Percentiles rank a stretch among this genome's conserved stretches.
phyloP scores from a whole-genome alignment of 2,329 filamentous ascomycete genomes.

The Aureobasidium sp. region DNA sequence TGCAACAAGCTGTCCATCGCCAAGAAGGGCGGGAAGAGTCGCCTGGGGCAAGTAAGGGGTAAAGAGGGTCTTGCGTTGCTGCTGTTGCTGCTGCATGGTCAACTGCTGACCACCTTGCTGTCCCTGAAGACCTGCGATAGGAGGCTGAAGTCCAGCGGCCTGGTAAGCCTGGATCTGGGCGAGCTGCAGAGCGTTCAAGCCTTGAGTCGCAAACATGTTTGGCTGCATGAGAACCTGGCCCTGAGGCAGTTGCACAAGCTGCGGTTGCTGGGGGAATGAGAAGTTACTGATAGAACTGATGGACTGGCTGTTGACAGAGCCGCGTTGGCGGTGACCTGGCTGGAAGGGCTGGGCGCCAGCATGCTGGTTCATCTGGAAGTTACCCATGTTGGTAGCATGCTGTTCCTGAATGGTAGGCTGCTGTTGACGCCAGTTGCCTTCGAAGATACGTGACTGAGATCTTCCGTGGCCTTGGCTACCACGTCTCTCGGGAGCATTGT shows the following conservation, averaged over 20 bases:
- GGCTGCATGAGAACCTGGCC: constrained; percentile 74
- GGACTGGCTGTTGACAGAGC: constrained; percentile 74
- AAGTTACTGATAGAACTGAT: constrained; percentile 78
- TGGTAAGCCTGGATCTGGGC: constrained; percentile 89
- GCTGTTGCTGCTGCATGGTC: constrained; percentile 68
- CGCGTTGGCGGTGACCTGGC: constrained; percentile 80
- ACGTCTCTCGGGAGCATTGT: constrained; percentile 64
- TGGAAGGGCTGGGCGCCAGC: constrained; percentile 71
- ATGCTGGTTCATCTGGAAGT: constrained; percentile 64
- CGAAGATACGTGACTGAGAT: constrained; percentile 85
- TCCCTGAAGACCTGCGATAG: constrained; percentile 56
- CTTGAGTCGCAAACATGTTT: constrained; percentile 76
- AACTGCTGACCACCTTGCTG: constrained; percentile 67
- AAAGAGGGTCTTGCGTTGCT: constrained; percentile 96
- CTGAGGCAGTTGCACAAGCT: constrained; percentile 76
- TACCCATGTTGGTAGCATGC: constrained; percentile 48
- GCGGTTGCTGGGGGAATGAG: constrained; percentile 80
- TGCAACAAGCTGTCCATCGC: constrained; percentile 88
- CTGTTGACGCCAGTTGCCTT: constrained; percentile 94
- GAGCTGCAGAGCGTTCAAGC: constrained; percentile 80
- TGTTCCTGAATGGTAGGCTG: constrained; percentile 46
- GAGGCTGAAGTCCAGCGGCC: constrained; percentile 65
- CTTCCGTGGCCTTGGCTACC: constrained; percentile 74
- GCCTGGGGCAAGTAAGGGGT: constrained; percentile 96
- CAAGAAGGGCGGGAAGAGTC: constrained; percentile 80